Evolutionary conservation across 306 rosid species (phyloP), one percentile per base, ranked within the genome.

Genomic region (Fragaria nilgerrensis): DNA sequence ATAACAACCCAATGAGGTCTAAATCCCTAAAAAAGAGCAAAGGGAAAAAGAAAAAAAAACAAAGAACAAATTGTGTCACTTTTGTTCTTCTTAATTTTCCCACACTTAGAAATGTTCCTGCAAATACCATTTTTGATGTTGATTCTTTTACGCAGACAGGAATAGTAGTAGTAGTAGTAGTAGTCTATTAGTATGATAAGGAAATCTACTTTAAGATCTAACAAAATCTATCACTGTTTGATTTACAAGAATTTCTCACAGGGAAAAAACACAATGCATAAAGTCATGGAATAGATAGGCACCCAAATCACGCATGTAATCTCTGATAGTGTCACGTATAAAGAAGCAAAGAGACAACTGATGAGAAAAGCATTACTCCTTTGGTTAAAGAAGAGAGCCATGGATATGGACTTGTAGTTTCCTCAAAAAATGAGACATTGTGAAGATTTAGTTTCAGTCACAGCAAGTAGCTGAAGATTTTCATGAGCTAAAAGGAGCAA

Each of bases 331-430:
- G 43, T 74, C 56, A 17, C 56, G 41, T 44, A 74, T 74, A 41
- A 27, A 74, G 77, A 74, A 56, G 20, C 77, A 23, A 41, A 59
- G 61, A 43, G 56, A 55, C 68, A 55, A 70, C 34, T 32, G 76
- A 10, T n/a, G 15, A 43, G 58, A 69, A 59, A 68, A 17, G 37
- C 68, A 5, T 7, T 14, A 32, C 56, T 13, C 15, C 47, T 70
- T 15, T 45, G 56, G 34, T 25, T 3, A 8, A 45, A 15, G 12
- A 69, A 5, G 34, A 15, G 19, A 23, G 8, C 9, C 32, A 16
- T 19, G 43, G 64, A 63, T 15, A 2, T 29, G 11, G 43, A 63
- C 43, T 0, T 7, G 68, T 32, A 32, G 68, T 64, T 17, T 36
- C 70, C 70, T 36, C 16, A 36, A 15, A 65, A 65, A 2, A 65